Base-by-base conservation (phyloP, 2,329 filamentous ascomycete genomes). In the Fusarium goolgardi region DNA sequence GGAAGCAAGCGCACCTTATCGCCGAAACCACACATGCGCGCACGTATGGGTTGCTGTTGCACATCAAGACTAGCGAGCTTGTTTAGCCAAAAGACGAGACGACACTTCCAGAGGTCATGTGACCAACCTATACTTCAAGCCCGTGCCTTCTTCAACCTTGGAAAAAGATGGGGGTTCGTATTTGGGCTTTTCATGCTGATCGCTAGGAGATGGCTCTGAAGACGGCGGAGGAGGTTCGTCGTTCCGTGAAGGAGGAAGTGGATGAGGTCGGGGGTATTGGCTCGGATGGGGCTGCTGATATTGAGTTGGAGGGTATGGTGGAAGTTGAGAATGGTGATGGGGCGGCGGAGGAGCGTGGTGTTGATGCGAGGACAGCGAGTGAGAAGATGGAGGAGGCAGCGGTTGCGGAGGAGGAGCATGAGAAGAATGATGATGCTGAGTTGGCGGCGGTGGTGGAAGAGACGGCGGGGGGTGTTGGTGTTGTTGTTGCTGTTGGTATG, bases 21-120 rank as follows among this genome's bases (percentile, higher is more conserved):
- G 66, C 96, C 96, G 81, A 98, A 99, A 10, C 96, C 96, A 82
- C 96, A 99, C 96, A 98, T 98, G 65, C 96, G 92, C 70, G 96
- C 96, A 73, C 96, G 89, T 73, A 93, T 86, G 51, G 96, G 96
- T 79, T 98, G 94, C 81, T 99, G 96, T 70, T 92, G 89, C 63
- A 97, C 93, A 70, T 90, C 84, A 51, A 97, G 85, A 65, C 89
- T 91, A 69, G 56, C 32, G 35, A 35, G 18, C 15, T 40, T 43
- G 34, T 52, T 77, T 56, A 75, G 73, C 44, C 12, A 44, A 44
- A 13, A 12, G n/a, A 15, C 27, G 5, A 45, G 35, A n/a, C 11
- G 34, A 21, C n/a, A 53, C 37, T 43, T 39, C 20, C 25, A 12
- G 31, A 21, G 51, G 34, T 15, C 11, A 37, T 40, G 18, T 20